These are phyloP conservation scores for Cetraspora pellucida DNA, from an alignment of 192 early-diverging fungal genomes.

Conservation along the genomic window DNA sequence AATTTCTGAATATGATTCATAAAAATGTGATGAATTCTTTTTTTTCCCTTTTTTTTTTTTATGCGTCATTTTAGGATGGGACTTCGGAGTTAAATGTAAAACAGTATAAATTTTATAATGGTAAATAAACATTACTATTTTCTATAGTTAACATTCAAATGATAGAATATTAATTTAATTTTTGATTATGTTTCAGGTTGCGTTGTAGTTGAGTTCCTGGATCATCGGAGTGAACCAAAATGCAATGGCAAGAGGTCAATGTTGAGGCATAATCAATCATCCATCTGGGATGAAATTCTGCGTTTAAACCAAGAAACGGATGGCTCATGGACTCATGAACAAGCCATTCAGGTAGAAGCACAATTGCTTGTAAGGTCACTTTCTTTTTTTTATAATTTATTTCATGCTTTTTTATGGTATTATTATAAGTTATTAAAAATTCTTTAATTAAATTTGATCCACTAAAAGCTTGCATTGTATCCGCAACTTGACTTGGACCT, in stretches of 20 bases:
- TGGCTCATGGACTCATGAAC: slow-evolving; percentile 3
- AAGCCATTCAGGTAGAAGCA: slow-evolving; percentile 5
- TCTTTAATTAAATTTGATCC: not conserved
- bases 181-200: not conserved
- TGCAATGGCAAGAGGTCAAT: not conserved
- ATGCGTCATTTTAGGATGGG: slow-evolving; percentile 10
- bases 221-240: not conserved
- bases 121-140: not conserved
- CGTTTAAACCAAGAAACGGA: not conserved
- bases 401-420: too few species aligned
- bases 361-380: slow-evolving; percentile 12
- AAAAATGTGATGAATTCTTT: not conserved
- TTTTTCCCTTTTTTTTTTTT: not conserved
- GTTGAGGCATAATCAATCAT: not conserved
- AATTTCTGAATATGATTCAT: too few species aligned
- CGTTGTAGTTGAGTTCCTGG: not conserved
- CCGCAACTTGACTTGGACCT: slow-evolving; percentile 7
- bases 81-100: slow-evolving; percentile 3
- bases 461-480: not conserved
- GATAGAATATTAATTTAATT: too few species aligned
- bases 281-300: slow-evolving; percentile 10
- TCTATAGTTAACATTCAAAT: not conserved
- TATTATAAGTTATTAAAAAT: too few species aligned
- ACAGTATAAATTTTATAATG: slow-evolving; percentile 6
- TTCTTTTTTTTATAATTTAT: not conserved